Conservation (phyloP, 2,329 filamentous ascomycete species). For the Fusarium sororula region DNA sequence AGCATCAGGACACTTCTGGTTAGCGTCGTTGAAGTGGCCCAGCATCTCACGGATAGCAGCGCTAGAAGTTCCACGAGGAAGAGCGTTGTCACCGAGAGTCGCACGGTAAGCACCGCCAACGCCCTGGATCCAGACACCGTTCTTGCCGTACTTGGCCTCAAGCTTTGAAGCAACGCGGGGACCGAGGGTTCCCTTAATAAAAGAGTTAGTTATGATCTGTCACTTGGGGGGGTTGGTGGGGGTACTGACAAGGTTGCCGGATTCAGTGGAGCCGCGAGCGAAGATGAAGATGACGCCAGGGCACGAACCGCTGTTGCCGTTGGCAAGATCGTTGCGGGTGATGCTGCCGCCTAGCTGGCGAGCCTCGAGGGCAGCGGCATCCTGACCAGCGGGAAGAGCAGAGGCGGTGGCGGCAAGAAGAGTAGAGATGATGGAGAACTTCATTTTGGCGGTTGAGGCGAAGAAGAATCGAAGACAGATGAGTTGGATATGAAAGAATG, state of each 20-base stretch:
- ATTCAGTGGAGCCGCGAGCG: conserved; percentile 52
- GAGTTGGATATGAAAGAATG: conserved; percentile 6
- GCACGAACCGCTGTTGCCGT: conserved; percentile 44
- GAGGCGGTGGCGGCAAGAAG: conserved; percentile 29
- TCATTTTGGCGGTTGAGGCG: conserved; percentile 16
- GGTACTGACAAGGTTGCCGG: conserved; percentile 49
- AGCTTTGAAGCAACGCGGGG: conserved; percentile 44
- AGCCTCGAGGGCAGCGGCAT: conserved; percentile 9
- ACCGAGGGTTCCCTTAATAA: conserved; percentile 43
- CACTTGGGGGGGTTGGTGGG: background rate
- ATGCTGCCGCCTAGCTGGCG: conserved; percentile 22
- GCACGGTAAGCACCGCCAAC: conserved; percentile 54
- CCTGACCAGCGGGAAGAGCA: conserved; percentile 18
- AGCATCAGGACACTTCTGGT: conserved; percentile 54
- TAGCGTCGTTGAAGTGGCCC: conserved; percentile 51
- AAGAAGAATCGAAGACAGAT: background rate
- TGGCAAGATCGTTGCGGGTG: conserved; percentile 43
- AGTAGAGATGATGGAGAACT: conserved; percentile 26
- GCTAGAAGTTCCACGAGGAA: conserved; percentile 49
- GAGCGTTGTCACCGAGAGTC: conserved; percentile 47
- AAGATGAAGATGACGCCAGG: conserved; percentile 52
- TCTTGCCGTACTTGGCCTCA: conserved; percentile 37
- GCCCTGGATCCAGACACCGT: conserved; percentile 54
- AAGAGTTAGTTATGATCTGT: background rate
- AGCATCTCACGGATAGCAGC: conserved; percentile 53